phyloP scores from a whole-genome alignment of 345 rosid species.

The Boechera retrofracta region DNA sequence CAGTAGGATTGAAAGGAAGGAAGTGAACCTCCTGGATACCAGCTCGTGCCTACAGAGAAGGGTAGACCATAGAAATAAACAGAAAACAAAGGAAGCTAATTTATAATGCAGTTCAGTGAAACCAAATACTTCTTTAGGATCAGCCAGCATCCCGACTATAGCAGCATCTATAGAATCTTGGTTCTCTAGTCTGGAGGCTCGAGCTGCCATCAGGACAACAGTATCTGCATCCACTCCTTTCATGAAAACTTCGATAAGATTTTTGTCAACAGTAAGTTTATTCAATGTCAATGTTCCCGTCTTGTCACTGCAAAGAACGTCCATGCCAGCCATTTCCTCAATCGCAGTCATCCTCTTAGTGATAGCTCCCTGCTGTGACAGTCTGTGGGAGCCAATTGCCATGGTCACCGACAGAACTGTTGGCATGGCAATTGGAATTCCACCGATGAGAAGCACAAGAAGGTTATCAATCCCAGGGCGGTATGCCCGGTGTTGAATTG shows the following conservation, averaged over 20 bases:
- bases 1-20: slow-evolving; percentile 54
- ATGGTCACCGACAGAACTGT: slow-evolving; percentile 96
- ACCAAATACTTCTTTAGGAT: slow-evolving; percentile 81
- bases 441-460: slow-evolving; percentile 96
- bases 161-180: slow-evolving; percentile 98
- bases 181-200: slow-evolving; percentile 88
- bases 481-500: slow-evolving; percentile 86
- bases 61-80: not conserved
- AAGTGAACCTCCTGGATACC: slow-evolving; percentile 91
- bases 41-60: slow-evolving; percentile 77
- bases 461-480: slow-evolving; percentile 99
- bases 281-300: slow-evolving; percentile 93
- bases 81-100: slow-evolving; percentile 13
- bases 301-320: slow-evolving; percentile 98
- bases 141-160: slow-evolving; percentile 93
- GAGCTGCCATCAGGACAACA: slow-evolving; percentile 94
- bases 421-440: slow-evolving; percentile 99
- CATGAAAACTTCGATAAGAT: slow-evolving; percentile 90
- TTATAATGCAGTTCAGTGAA: not conserved
- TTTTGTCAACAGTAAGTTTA: slow-evolving; percentile 92
- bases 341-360: slow-evolving; percentile 99
- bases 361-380: slow-evolving; percentile 98
- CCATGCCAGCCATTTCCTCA: slow-evolving; percentile 99
- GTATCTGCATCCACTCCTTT: slow-evolving; percentile 88
- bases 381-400: slow-evolving; percentile 97